phyloP scores from a whole-genome alignment of 495 filamentous ascomycete species.

The Cairneyella variabilis region DNA sequence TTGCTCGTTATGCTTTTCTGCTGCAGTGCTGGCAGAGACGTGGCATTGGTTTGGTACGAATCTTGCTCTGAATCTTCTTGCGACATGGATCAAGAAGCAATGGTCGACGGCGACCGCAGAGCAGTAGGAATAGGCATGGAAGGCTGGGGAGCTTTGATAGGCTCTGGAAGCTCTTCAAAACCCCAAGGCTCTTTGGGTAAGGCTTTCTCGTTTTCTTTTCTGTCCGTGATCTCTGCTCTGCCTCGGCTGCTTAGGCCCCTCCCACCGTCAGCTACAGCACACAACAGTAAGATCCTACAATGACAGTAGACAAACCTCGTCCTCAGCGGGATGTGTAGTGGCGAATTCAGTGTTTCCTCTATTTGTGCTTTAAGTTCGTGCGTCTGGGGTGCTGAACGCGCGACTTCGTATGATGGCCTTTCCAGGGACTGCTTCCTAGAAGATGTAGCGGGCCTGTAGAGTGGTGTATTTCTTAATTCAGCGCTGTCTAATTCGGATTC shows the following conservation, averaged over 20 bases:
- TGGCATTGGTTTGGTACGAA: constrained; percentile 24
- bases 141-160: not conserved
- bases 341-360: not conserved
- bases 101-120: not conserved
- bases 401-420: not conserved
- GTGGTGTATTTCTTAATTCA: constrained; percentile 12
- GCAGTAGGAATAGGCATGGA: not conserved
- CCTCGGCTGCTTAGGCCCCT: too few species aligned
- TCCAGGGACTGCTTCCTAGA: not conserved
- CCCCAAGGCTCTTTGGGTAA: not conserved
- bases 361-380: constrained; percentile 7
- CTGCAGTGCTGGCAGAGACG: constrained; percentile 36
- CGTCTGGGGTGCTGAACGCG: not conserved
- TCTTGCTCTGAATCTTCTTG: constrained; percentile 5
- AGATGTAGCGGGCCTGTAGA: constrained; percentile 5
- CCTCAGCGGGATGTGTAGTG: not conserved
- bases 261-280: too few species aligned
- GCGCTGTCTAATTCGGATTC: constrained; percentile 4
- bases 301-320: not conserved
- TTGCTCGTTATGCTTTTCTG: constrained; percentile 33
- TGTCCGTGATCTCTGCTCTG: too few species aligned
- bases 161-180: not conserved
- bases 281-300: too few species aligned
- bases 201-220: too few species aligned
- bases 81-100: constrained; percentile 6